phyloP scores from a whole-genome alignment of 169 alveolate species.

The Cryptosporidium xiaoi region DNA sequence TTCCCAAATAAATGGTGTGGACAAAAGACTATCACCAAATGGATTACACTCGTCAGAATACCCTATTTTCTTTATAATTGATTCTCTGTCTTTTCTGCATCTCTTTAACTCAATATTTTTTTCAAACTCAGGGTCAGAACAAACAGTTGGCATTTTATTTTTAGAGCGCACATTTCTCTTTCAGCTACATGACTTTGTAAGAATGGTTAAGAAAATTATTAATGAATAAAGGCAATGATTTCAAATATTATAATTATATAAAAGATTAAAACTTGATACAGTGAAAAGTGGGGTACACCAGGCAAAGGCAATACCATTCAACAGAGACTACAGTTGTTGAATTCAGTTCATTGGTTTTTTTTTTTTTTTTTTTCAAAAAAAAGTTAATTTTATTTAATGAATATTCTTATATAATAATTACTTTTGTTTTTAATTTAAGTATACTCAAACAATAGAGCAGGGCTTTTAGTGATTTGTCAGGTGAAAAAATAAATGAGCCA shows the following conservation, averaged over 20 bases:
- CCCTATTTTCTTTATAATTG: conserved; percentile 12
- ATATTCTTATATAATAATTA: conserved; percentile 9
- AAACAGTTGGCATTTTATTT: background rate
- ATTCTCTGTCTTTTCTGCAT: conserved; percentile 37
- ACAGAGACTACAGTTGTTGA: conserved; percentile 12
- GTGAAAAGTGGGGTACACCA: conserved; percentile 63
- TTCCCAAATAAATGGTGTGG: conserved; percentile 64
- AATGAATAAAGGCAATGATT: background rate
- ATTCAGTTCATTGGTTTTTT: conserved; percentile 7
- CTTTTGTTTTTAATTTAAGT: conserved; percentile 32
- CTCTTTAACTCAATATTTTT: conserved; percentile 24
- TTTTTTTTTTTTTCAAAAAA: conserved; percentile 13
- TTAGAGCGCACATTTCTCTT: background rate
- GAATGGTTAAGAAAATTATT: background rate
- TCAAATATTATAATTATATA: conserved; percentile 11
- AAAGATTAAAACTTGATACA: conserved; percentile 29
- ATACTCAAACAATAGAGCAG: background rate
- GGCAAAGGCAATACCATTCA: conserved; percentile 34
- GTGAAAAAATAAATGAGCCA: background rate
- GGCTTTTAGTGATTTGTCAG: background rate
- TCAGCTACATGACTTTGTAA: background rate
- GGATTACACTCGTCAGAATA: conserved; percentile 66
- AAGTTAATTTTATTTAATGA: background rate
- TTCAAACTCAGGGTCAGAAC: conserved; percentile 26
- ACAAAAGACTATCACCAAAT: conserved; percentile 54